phyloP scores from a whole-genome alignment of 352 stramenopile species.

The Saprolegnia diclina region DNA sequence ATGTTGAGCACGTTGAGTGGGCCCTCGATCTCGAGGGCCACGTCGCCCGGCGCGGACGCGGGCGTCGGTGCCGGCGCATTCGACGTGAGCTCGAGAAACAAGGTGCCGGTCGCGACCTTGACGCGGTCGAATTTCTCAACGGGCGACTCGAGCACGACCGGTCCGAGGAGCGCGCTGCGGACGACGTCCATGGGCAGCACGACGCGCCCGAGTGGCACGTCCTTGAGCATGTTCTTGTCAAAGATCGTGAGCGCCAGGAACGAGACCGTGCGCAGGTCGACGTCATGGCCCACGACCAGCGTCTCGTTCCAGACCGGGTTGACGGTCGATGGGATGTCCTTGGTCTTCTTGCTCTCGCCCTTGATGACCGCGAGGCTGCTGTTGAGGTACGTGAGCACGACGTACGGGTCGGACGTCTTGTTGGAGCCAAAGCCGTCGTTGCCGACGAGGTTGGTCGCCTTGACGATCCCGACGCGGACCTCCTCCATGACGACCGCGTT shows the following conservation, averaged over 20 bases:
- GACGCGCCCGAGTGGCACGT: slow-evolving; percentile 60
- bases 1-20: slow-evolving; percentile 65
- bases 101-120: slow-evolving; percentile 35
- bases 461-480: slow-evolving; percentile 16
- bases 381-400: slow-evolving; percentile 65
- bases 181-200: slow-evolving; percentile 63
- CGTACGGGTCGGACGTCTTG: slow-evolving; percentile 46
- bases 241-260: slow-evolving; percentile 49
- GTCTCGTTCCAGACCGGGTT: slow-evolving; percentile 52
- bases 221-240: slow-evolving; percentile 56
- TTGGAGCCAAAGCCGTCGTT: slow-evolving; percentile 26
- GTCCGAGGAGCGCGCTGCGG: slow-evolving; percentile 30
- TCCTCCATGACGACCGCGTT: slow-evolving; percentile 23
- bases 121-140: slow-evolving; percentile 28
- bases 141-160: slow-evolving; percentile 13
- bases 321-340: slow-evolving; percentile 62
- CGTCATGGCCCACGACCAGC: slow-evolving; percentile 53
- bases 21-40: slow-evolving; percentile 31
- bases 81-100: slow-evolving; percentile 1
- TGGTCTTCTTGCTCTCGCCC: slow-evolving; percentile 56
- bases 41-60: not conserved
- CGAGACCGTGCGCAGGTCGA: slow-evolving; percentile 59
- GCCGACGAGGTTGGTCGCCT: slow-evolving; percentile 8
- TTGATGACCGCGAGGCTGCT: slow-evolving; percentile 39
- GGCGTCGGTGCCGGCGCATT: slow-evolving; percentile 15